Conservation (phyloP, 345 rosid species). For the Camelina neglecta region DNA sequence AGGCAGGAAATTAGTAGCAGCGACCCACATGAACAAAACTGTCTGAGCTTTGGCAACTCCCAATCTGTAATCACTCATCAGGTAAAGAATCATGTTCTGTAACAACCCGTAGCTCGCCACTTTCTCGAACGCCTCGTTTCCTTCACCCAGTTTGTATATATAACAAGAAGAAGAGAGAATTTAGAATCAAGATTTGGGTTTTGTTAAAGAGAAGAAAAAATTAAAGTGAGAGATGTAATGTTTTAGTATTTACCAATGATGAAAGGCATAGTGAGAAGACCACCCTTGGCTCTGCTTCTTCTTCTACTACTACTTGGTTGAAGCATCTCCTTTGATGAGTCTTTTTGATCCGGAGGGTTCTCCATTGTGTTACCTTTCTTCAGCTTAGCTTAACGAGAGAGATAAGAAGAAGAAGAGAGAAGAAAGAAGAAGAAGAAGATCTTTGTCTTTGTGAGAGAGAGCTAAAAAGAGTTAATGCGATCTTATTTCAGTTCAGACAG, state of each 20-base stretch:
- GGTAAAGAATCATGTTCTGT: conserved; percentile 72
- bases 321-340: conserved; percentile 34
- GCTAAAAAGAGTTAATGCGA: conserved; percentile 38
- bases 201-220: not conserved
- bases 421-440: conserved; percentile 26
- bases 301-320: conserved; percentile 37
- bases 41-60: conserved; percentile 61
- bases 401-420: not conserved
- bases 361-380: conserved; percentile 39
- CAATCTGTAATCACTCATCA: conserved; percentile 60
- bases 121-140: conserved; percentile 80
- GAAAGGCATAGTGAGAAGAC: conserved; percentile 79
- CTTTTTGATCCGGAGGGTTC: conserved; percentile 49
- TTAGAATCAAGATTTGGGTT: not conserved
- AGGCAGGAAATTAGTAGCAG: conserved; percentile 71
- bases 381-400: conserved; percentile 1
- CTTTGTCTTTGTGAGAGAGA: conserved; percentile 44
- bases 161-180: not conserved
- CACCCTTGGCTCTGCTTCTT: conserved; percentile 57
- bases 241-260: conserved; percentile 54
- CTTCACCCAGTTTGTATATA: conserved; percentile 34
- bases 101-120: conserved; percentile 79
- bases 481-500: conserved; percentile 46
- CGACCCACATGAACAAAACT: conserved; percentile 70
- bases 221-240: not conserved